Percentiles rank a stretch among this genome's conserved stretches.
phyloP scores from a whole-genome alignment of 2,329 filamentous ascomycete species.

The Rutstroemia sp. region DNA sequence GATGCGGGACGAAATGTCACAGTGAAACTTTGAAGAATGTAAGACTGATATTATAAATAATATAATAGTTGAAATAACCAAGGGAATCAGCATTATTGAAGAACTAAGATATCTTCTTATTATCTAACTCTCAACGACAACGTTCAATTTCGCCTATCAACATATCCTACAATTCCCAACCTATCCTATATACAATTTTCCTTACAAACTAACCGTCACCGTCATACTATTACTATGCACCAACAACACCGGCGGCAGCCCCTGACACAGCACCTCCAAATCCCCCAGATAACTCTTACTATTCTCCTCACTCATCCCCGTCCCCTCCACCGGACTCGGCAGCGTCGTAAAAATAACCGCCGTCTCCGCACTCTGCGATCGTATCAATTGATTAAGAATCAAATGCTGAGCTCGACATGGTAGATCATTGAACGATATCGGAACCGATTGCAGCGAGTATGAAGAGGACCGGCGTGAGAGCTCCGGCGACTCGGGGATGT shows the following conservation, averaged over 20 bases:
- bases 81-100: no score
- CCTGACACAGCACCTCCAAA: constrained; percentile 21
- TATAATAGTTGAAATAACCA: no score
- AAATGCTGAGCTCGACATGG: constrained; percentile 26
- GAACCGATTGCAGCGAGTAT: constrained; percentile 13
- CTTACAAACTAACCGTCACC: constrained; percentile 16
- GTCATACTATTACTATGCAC: constrained; percentile 20
- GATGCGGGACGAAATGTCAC: no score
- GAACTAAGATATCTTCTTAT: no score
- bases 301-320: constrained; percentile 15
- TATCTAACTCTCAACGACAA: no score
- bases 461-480: constrained; percentile 24
- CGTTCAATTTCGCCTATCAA: no score
- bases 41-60: no score
- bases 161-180: no score
- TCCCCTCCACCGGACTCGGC: constrained; percentile 54
- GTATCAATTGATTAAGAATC: constrained; percentile 26
- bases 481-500: constrained; percentile 38
- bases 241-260: constrained; percentile 13
- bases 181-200: neutral
- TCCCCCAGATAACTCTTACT: constrained; percentile 25
- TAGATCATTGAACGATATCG: constrained; percentile 22
- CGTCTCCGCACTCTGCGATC: constrained; percentile 27
- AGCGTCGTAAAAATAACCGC: constrained; percentile 62
- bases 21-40: no score